Conservation (phyloP, 768 basidiomycete species). For the Leccinum truebloodii region DNA sequence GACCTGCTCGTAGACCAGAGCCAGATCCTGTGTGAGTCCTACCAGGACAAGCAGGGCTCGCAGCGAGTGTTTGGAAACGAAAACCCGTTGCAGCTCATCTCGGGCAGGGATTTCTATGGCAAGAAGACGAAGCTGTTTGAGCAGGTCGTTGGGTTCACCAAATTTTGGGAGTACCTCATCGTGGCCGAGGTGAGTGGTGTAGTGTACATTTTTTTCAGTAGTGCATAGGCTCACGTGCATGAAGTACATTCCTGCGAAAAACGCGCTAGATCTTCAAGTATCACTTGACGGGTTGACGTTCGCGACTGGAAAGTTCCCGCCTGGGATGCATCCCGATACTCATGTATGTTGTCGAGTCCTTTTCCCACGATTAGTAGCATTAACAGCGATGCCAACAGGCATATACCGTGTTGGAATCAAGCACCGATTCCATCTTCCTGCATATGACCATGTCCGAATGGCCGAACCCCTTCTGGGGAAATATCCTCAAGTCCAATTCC, state of each 20-base stretch:
- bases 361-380: not conserved
- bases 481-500: constrained; percentile 93
- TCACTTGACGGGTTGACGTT: constrained; percentile 89
- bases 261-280: constrained; percentile 81
- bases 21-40: constrained; percentile 93
- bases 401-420: constrained; percentile 94
- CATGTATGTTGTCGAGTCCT: constrained; percentile 56
- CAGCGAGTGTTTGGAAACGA: constrained; percentile 57
- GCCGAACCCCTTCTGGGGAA: constrained; percentile 80
- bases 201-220: not conserved
- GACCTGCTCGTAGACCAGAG: constrained; percentile 77
- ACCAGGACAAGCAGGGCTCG: constrained; percentile 74
- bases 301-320: constrained; percentile 86
- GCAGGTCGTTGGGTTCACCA: constrained; percentile 90
- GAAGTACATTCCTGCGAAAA: constrained; percentile 53
- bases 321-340: constrained; percentile 84
- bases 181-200: constrained; percentile 78
- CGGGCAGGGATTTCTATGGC: constrained; percentile 71
- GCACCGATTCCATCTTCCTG: constrained; percentile 89
- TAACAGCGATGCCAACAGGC: constrained; percentile 47
- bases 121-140: constrained; percentile 80
- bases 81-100: constrained; percentile 78
- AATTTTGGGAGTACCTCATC: constrained; percentile 95
- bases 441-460: constrained; percentile 91
- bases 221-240: constrained; percentile 24